Evolutionary conservation across 495 filamentous ascomycete species (phyloP), one percentile per base, ranked within the genome.

Genomic region (Trichoderma reesei): DNA sequence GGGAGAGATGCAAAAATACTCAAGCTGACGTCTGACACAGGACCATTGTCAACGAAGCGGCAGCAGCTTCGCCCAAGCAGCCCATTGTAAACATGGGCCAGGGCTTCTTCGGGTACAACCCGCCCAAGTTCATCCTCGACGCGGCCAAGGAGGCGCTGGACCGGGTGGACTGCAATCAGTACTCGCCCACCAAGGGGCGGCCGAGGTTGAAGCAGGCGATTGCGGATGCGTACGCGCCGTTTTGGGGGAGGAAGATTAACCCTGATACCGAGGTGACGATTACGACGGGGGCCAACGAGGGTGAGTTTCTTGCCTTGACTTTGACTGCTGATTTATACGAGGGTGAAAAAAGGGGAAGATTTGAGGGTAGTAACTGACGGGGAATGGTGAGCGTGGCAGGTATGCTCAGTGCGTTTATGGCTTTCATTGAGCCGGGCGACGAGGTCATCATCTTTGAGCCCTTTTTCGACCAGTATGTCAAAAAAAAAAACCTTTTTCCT

Each of bases 401-500:
- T 41, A 97, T 96, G 89, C 82, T 98, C 44, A 90, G 88, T 69
- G 94, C 94, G 2, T 97, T 98, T 72, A 97, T 98, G 94, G 94
- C 81, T 6, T 98, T 98, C 68, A 87, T 98, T 65, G 94, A 98
- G 75, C 82, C 82, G 0, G 94, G 90, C 5, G 94, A 98, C 69
- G 94, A 98, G 74, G 95, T 97, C 61, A 96, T 98, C 48, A 84
- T 98, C 62, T 96, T 98, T 76, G 94, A 98, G 79, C 94, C 94
- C 7, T 98, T 96, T 79, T 98, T 97, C 71, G 94, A 98, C 76
- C 94, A 98, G 86, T 92, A 79, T 72, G 85, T 60, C n/a, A 0
- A 3, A 26, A 8, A 7, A n/a, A n/a, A n/a, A n/a, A n/a, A n/a
- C n/a, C 61, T 14, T 63, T 9, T 3, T n/a, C 18, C 14, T 59